Evolutionary conservation across 805 yeast genomes (phyloP).

Genomic region (Myxozyma nipponensis): DNA sequence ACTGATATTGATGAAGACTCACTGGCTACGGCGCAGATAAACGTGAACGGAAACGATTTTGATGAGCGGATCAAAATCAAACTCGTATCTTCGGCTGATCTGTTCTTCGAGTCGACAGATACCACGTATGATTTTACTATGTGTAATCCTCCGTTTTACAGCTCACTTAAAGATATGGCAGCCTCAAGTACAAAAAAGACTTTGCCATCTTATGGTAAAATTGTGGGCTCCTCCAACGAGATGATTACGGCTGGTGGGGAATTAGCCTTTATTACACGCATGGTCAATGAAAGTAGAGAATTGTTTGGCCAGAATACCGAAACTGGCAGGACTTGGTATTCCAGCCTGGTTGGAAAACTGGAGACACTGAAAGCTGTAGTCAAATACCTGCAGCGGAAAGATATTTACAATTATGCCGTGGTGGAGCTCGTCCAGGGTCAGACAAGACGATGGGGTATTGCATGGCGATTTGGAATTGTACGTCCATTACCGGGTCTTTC

Average conservation of each 20-base stretch:
- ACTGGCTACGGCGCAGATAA: conserved; percentile 34
- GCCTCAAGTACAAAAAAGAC: conserved; percentile 32
- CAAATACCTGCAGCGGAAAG: conserved; percentile 1
- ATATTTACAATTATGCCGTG: conserved; percentile 21
- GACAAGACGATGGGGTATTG: conserved; percentile 28
- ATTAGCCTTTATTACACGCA: conserved; percentile 37
- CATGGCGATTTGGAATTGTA: conserved; percentile 16
- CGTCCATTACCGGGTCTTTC: conserved; percentile 13
- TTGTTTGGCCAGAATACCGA: not conserved
- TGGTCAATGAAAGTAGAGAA: conserved; percentile 38
- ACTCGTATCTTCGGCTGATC: conserved; percentile 22
- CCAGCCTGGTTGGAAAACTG: conserved; percentile 41
- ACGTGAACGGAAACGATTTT: conserved; percentile 35
- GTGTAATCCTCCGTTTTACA: conserved; percentile 56
- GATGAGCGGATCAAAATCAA: conserved; percentile 26
- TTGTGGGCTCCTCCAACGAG: conserved; percentile 40
- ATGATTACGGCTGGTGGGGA: conserved; percentile 49
- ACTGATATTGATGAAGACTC: conserved; percentile 44
- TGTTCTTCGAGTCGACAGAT: conserved; percentile 11
- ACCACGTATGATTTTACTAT: conserved; percentile 37
- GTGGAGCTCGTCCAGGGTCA: conserved; percentile 25
- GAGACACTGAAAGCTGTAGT: conserved; percentile 15
- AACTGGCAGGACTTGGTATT: conserved; percentile 37
- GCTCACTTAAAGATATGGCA: conserved; percentile 38
- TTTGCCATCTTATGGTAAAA: conserved; percentile 27